These are phyloP conservation scores for Epicoccum sorghinum DNA, from an alignment of 2,329 filamentous ascomycete genomes.

Conservation along the genomic window DNA sequence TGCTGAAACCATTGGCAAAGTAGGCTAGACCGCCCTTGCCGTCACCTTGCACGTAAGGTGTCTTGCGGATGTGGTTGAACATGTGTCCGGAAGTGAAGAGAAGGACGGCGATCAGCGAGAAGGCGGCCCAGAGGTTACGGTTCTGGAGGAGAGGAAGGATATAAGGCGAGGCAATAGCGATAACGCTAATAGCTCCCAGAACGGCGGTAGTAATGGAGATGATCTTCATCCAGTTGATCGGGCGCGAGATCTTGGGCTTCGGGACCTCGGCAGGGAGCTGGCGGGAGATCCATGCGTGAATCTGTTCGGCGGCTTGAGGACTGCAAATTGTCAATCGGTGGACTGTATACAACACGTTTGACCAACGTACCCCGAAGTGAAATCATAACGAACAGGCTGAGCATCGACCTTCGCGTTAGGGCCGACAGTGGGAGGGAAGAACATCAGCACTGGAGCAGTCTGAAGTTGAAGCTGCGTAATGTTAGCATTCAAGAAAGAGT, in stretches of 20 bases:
- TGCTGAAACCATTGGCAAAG: constrained; percentile 91
- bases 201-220: constrained; percentile 70
- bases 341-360: no score
- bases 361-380: constrained; percentile 71
- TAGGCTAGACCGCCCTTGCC: constrained; percentile 86
- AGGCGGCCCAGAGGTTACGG: constrained; percentile 90
- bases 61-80: constrained; percentile 98
- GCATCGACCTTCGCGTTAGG: constrained; percentile 73
- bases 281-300: constrained; percentile 79
- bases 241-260: constrained; percentile 78
- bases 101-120: constrained; percentile 86
- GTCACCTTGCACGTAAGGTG: constrained; percentile 87
- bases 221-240: constrained; percentile 85
- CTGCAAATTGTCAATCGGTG: constrained; percentile 52
- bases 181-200: constrained; percentile 71
- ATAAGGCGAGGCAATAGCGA: constrained; percentile 77
- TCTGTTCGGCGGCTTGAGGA: constrained; percentile 74
- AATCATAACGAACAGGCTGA: constrained; percentile 82
- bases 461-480: constrained; percentile 83
- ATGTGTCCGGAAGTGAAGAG: constrained; percentile 97
- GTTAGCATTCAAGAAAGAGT: constrained; percentile 17
- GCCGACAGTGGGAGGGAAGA: constrained; percentile 85
- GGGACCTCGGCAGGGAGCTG: constrained; percentile 72
- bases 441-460: constrained; percentile 87
- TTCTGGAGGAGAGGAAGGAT: constrained; percentile 82